phyloP scores from a whole-genome alignment of 768 basidiomycete genomes.

The Rhizopogon salebrosus region DNA sequence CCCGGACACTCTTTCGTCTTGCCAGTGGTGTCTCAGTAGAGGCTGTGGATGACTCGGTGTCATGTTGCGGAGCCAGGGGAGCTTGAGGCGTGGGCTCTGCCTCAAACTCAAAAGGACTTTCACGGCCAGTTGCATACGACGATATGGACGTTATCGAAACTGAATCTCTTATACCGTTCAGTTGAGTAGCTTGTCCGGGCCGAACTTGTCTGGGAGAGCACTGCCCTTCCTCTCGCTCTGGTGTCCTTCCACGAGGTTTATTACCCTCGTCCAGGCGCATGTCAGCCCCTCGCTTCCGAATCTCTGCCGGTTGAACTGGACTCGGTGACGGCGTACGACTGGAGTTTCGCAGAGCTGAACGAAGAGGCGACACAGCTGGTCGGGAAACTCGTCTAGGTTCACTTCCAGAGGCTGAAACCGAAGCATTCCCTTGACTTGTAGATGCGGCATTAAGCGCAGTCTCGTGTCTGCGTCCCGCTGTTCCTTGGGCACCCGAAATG shows the following conservation, averaged over 20 bases:
- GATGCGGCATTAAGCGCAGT: neutral
- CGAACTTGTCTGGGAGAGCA: neutral
- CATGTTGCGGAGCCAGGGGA: slow-evolving; percentile 2
- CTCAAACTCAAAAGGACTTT: slow-evolving; percentile 38
- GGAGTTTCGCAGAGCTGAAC: slow-evolving; percentile 56
- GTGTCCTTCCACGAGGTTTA: neutral
- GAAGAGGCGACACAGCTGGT: slow-evolving; percentile 45
- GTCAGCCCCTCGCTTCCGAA: neutral
- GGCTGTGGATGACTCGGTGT: slow-evolving; percentile 8
- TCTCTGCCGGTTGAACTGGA: slow-evolving; percentile 6
- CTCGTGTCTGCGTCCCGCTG: neutral
- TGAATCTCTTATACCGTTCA: slow-evolving; percentile 26
- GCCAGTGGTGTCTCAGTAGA: slow-evolving; percentile 15
- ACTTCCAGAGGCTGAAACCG: neutral
- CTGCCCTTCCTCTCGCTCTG: slow-evolving; percentile 2
- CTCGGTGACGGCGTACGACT: slow-evolving; percentile 48
- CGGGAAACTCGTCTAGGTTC: slow-evolving; percentile 5
- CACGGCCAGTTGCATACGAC: slow-evolving; percentile 64
- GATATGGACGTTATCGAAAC: slow-evolving; percentile 42
- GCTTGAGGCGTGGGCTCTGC: slow-evolving; percentile 15
- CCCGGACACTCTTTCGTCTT: slow-evolving; percentile 68
- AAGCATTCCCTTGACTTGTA: neutral
- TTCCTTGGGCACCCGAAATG: neutral
- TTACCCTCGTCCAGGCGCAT: neutral
- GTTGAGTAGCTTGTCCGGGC: neutral